phyloP scores from a whole-genome alignment of 1,284 basidiomycete genomes.

The Tylopilus orsonianus region DNA sequence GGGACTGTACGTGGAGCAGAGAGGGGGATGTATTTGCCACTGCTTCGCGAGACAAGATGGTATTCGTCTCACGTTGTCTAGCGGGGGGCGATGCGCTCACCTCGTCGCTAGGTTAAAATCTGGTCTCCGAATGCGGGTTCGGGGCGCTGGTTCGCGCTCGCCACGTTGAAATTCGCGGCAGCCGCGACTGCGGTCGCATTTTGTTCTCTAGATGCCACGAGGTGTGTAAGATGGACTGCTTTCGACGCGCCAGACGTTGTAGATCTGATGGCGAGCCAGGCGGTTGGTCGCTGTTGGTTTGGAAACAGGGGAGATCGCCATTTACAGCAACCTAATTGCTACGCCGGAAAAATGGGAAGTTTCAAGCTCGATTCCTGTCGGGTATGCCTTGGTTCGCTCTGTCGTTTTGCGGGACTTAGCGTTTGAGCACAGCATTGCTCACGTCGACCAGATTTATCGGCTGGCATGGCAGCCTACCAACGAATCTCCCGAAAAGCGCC shows the following conservation, averaged over 20 bases:
- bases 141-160: slow-evolving; percentile 49
- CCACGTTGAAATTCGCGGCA: slow-evolving; percentile 59
- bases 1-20: slow-evolving; percentile 87
- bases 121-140: slow-evolving; percentile 47
- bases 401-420: slow-evolving; percentile 8
- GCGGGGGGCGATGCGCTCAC: neutral
- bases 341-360: slow-evolving; percentile 49
- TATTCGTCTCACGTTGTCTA: slow-evolving; percentile 29
- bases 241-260: too few relatives aligned
- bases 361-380: slow-evolving; percentile 43
- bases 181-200: slow-evolving; percentile 76
- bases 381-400: slow-evolving; percentile 38
- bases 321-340: slow-evolving; percentile 46
- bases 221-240: slow-evolving; percentile 39
- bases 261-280: slow-evolving; percentile 37
- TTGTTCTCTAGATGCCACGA: slow-evolving; percentile 39
- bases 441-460: slow-evolving; percentile 68
- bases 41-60: slow-evolving; percentile 95
- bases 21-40: slow-evolving; percentile 84
- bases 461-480: slow-evolving; percentile 61
- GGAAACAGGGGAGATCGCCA: slow-evolving; percentile 64
- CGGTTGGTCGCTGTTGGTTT: slow-evolving; percentile 67
- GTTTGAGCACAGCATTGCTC: slow-evolving; percentile 48
- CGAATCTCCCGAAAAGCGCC: slow-evolving; percentile 34
- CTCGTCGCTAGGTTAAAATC: slow-evolving; percentile 60